Conservation (phyloP, 352 stramenopile genomes). For the Globisporangium perplexum region DNA sequence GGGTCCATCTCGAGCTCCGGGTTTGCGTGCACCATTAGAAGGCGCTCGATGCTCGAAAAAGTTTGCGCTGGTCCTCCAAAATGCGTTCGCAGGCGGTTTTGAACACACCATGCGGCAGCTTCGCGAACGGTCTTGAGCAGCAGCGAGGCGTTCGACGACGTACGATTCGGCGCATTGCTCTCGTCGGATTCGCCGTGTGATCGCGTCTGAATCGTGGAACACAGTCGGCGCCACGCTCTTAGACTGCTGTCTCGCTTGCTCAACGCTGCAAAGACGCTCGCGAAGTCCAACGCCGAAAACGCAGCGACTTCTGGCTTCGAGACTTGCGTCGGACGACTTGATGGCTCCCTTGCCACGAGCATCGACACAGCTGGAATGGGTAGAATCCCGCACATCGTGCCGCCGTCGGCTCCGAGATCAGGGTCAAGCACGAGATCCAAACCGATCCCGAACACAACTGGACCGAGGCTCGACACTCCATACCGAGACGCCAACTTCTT, state of each 20-base stretch:
- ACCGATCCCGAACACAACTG: constrained; percentile 7
- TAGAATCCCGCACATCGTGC: constrained; percentile 2
- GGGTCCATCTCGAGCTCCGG: neutral
- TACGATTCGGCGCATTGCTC: neutral
- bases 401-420: neutral
- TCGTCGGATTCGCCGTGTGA: constrained; percentile 1
- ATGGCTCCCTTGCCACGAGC: constrained; percentile 8
- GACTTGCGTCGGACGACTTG: constrained; percentile 2
- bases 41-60: constrained; percentile 68
- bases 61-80: constrained; percentile 69
- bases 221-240: constrained; percentile 32
- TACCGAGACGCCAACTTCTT: constrained; percentile 6
- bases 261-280: constrained; percentile 33
- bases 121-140: constrained; percentile 32
- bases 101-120: constrained; percentile 62
- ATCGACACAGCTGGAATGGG: constrained; percentile 1
- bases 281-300: constrained; percentile 41
- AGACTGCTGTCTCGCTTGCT: constrained; percentile 18
- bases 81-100: constrained; percentile 67
- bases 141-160: constrained; percentile 15
- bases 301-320: neutral
- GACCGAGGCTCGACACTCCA: constrained; percentile 1
- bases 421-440: constrained; percentile 15
- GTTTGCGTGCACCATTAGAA: constrained; percentile 38
- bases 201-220: constrained; percentile 8